These are phyloP conservation scores for Wallacemonas collosoma DNA, from an alignment of 208 protist species.

Conservation along the genomic window DNA sequence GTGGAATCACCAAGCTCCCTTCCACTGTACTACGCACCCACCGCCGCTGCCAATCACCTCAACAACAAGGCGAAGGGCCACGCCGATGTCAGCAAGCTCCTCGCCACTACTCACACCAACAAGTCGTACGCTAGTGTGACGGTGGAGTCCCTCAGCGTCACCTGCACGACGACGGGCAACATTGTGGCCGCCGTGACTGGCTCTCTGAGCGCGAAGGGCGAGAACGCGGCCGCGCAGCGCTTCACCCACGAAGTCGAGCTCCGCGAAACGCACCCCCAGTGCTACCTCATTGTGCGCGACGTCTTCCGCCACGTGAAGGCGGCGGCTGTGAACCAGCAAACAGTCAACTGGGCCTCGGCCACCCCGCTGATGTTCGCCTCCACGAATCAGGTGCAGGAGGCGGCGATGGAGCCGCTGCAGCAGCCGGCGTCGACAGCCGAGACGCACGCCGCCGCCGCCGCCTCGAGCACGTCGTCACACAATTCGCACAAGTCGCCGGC, in stretches of 20 bases:
- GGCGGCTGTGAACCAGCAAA: slow-evolving; percentile 10
- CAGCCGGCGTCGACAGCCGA: slow-evolving; percentile 28
- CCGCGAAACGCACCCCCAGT: slow-evolving; percentile 43
- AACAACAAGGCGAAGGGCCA: slow-evolving; percentile 32
- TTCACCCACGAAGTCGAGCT: slow-evolving; percentile 76
- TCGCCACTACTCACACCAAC: slow-evolving; percentile 28
- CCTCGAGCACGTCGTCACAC: not conserved
- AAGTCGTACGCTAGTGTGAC: slow-evolving; percentile 24
- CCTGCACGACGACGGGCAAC: slow-evolving; percentile 29
- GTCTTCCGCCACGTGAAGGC: slow-evolving; percentile 27
- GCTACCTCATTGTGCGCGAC: slow-evolving; percentile 65
- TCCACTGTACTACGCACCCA: slow-evolving; percentile 46
- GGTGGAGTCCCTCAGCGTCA: slow-evolving; percentile 34
- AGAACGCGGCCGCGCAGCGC: slow-evolving; percentile 16
- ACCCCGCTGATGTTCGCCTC: slow-evolving; percentile 56
- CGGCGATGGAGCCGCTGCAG: slow-evolving; percentile 27
- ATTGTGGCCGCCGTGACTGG: slow-evolving; percentile 49
- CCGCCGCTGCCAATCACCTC: slow-evolving; percentile 48
- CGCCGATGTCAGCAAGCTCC: slow-evolving; percentile 31
- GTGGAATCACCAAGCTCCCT: slow-evolving; percentile 51
- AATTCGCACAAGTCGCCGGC: not conserved
- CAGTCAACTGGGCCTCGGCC: slow-evolving; percentile 47
- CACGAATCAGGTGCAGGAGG: slow-evolving; percentile 5
- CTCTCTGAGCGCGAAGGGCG: slow-evolving; percentile 10
- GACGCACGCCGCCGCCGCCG: slow-evolving; percentile 4